Conservation (phyloP, 371 early-diverging fungal genomes). For the Mortierella sp. region DNA sequence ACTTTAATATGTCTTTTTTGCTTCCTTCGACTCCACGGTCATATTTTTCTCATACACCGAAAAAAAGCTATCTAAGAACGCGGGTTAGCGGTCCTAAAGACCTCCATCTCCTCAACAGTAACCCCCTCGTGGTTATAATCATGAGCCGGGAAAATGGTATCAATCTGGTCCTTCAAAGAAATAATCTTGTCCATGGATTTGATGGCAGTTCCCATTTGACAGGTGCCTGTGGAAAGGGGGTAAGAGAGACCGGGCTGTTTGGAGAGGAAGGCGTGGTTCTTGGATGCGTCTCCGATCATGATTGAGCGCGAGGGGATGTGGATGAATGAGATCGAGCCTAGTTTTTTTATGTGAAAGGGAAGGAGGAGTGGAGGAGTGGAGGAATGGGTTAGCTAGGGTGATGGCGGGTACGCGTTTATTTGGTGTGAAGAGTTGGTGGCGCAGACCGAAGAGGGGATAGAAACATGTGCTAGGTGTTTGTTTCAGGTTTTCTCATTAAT, state of each 20-base stretch:
- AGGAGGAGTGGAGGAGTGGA: neutral
- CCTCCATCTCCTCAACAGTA: conserved; percentile 21
- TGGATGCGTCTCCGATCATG: conserved; percentile 51
- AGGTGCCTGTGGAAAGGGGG: conserved; percentile 21
- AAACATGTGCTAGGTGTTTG: neutral
- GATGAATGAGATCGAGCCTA: conserved; percentile 48
- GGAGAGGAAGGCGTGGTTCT: conserved; percentile 27
- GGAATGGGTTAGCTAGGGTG: neutral
- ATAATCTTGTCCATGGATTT: conserved; percentile 37
- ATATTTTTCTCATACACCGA: neutral
- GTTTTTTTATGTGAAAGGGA: neutral
- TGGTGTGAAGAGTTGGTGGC: neutral
- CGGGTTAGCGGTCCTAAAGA: conserved; percentile 18
- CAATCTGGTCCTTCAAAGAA: conserved; percentile 18
- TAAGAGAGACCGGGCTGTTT: conserved; percentile 5
- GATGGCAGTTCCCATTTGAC: conserved; percentile 22
- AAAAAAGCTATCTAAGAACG: neutral
- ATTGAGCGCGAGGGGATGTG: conserved; percentile 41
- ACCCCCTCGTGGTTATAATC: conserved; percentile 31
- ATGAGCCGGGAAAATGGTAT: conserved; percentile 39
- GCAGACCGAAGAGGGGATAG: neutral
- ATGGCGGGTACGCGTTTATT: neutral
- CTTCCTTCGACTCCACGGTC: too few species aligned
- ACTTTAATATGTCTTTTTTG: too few species aligned
- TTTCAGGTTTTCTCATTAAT: neutral